Base-by-base conservation (phyloP, 768 basidiomycete genomes). In the Lactarius sp. region DNA sequence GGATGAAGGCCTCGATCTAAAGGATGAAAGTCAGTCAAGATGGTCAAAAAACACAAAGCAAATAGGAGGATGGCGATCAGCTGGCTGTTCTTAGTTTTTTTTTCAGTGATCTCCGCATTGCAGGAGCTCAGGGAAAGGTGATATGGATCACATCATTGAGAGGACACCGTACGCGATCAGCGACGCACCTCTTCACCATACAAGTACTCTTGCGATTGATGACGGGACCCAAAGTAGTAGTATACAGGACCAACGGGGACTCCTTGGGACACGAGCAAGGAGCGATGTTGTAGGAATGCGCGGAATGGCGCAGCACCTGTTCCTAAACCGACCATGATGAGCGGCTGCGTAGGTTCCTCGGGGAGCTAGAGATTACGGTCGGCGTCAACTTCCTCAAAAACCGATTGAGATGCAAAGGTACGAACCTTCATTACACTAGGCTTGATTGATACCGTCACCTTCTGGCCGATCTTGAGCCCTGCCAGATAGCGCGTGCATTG, bases 231-330 rank as follows among this genome's bases (percentile, higher is more conserved):
- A 73, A 99, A 99, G 81, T 99, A 99, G 80, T 99, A 98, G 73
- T 98, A 88, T 10, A 93, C 83, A 2, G 96, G 96, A 0, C 97
- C 97, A 62, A 97, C 85, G 56, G 88, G 80, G 67, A 87, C 77
- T 33, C 89, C 88, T 72, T 91, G 86, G 36, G 85, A 75, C 36
- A 83, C 80, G 61, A 94, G 87, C 82, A 81, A 85, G 7, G 93
- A 94, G 61, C 96, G 87, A 75, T 99, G 87, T 74, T 99, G 97
- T 65, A 98, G 85, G 83, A 98, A 99, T 7, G 97, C 97, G 62
- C 97, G 92, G 90, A 99, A 99, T 27, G 97, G 97, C 12, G 97
- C 97, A 9, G 94, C 97, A 60, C 96, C 97, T 4, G 97, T 99
- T 54, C 97, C 97, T 36, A 99, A 86, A 68, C 97, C 97, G 39